Base-by-base conservation (phyloP, 208 protist species). In the Acanthamoeba castellanii region DNA sequence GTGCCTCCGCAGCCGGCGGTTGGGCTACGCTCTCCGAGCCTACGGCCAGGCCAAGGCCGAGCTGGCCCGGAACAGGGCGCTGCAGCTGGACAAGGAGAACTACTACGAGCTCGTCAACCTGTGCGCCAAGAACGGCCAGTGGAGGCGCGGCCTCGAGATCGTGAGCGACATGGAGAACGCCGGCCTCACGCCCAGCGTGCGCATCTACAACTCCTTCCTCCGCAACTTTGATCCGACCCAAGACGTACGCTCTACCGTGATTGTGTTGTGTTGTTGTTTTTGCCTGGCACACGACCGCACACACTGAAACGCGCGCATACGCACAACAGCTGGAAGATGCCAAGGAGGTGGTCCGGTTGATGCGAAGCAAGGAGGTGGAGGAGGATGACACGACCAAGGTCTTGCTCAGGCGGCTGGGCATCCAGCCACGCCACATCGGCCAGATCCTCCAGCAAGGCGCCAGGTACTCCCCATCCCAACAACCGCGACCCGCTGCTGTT, bases 91-190 rank as follows among this genome's bases (percentile, higher is more conserved):
- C n/a, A 87, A 87, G 50, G 78, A 87, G 78, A 87, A 37, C 37
- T 87, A 87, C 78, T 87, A 87, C 47, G 78, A 87, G 6, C 45
- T 87, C 20, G n/a, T 87, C 50, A 87, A 87, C 50, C 45, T 87
- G 50, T 87, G 78, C 78, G 78, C 78, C 45, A 52, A 59, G 45
- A 87, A 59, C n/a, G 47, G 50, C 4, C 78, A 87, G 20, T 87
- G 78, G 78, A 50, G 78, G 50, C 78, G 78, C 50, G 78, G 78
- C 45, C 47, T 87, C 6, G 78, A 22, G 42, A 59, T 87, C 78
- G 30, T 87, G 1, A 32, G 8, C 18, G 78, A 87, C n/a, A 87
- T 87, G 78, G 78, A 87, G 22, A 25, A 59, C 25, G 78, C 78
- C 20, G 78, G 78, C 37, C 47, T 87, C 47, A 59, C 25, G 18